phyloP scores from a whole-genome alignment of 805 yeast genomes.

The Candida manassasensis region DNA sequence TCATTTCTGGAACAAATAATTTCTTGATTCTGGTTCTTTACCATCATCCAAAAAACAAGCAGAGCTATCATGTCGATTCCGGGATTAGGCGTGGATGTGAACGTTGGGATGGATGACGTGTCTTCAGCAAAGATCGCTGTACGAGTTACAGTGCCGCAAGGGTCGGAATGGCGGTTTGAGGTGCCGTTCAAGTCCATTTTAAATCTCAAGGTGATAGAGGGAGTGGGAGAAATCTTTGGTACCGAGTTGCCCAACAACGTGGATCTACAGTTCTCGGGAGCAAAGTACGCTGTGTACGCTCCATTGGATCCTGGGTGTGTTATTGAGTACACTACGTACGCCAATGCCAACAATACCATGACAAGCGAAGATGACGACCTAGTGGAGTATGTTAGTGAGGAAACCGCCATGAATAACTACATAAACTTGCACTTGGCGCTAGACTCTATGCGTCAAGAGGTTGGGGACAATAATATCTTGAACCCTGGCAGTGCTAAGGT shows the following conservation, averaged over 20 bases:
- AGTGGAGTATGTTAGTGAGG: conserved; percentile 66
- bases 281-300: conserved; percentile 34
- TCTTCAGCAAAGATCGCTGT: conserved; percentile 4
- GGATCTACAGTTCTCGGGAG: conserved; percentile 39
- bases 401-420: conserved; percentile 59
- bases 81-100: conserved; percentile 12
- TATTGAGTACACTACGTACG: conserved; percentile 41
- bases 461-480: conserved; percentile 16
- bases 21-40: neutral
- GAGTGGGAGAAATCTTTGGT: conserved; percentile 88
- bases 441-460: conserved; percentile 46
- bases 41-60: neutral
- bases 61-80: conserved; percentile 15
- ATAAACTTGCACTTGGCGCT: conserved; percentile 72
- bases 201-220: conserved; percentile 50
- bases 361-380: conserved; percentile 32
- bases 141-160: conserved; percentile 25
- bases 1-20: neutral
- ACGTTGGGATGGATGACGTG: neutral
- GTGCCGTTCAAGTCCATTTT: conserved; percentile 49
- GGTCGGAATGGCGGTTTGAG: conserved; percentile 78
- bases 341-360: conserved; percentile 10
- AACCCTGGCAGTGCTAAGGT: conserved; percentile 26
- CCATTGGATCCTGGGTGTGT: conserved; percentile 59
- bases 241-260: conserved; percentile 79